Evolutionary conservation across 331 rosid species (phyloP), one percentile per base, ranked within the genome.

Genomic region (Telfairia occidentalis): DNA sequence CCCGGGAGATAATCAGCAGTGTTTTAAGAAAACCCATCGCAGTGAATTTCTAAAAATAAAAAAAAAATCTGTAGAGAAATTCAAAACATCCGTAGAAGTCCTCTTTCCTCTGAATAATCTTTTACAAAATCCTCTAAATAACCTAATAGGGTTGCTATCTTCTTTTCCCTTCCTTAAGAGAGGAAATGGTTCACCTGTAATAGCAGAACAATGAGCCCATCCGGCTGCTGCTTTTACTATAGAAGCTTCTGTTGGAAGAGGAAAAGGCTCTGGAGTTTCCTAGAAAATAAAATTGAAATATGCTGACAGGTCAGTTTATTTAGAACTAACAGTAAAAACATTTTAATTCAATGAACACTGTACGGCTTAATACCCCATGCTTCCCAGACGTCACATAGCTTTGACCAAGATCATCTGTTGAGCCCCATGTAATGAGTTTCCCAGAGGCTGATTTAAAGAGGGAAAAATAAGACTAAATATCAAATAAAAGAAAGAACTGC

Each of bases 361-460:
- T 37, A 71, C 49, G 76, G 66, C 23, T 79, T 76, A 79, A 79
- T 90, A 95, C 98, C 97, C 97, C 97, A 13, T 95, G 98, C 81
- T 90, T 95, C 80, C 98, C 98, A 46, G 97, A 90, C 18, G 98
- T 87, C 69, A 95, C 89, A 83, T 95, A 95, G 87, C 97, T 95
- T 83, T 95, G 98, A 46, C 98, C 98, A 59, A 95, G 82, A 87
- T 95, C 98, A 87, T 91, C 98, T 15, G 98, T 91, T 58, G 98
- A 90, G 40, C 98, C 98, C 98, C 98, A 94, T 46, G 98, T 95
- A 52, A 91, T 95, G 76, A 95, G 96, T 83, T 95, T 95, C 77
- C 97, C 96, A 76, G 83, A 79, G 40, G 83, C 98, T 95, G 88
- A 32, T 80, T 32, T 49, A 83, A 67, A 55, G 74, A 76, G 67